Conservation (phyloP, 2,329 filamentous ascomycete genomes). For the Xylariales sp. region DNA sequence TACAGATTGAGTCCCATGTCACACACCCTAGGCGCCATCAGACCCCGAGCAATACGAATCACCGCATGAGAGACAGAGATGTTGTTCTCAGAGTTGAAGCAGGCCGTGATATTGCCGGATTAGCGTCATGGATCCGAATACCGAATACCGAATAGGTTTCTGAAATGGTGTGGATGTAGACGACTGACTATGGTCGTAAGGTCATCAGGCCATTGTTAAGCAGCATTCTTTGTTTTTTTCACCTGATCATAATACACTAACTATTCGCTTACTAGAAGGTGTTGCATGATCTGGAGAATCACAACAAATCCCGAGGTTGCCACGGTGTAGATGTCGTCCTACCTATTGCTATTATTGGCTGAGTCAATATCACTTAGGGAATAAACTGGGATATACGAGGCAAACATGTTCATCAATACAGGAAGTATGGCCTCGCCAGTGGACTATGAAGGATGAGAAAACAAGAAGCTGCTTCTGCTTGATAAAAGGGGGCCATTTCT, state of each 20-base stretch:
- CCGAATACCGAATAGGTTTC: background rate
- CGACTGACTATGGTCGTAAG: no score
- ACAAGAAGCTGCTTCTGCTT: background rate
- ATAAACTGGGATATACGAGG: background rate
- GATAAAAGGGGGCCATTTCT: background rate
- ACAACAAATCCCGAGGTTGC: background rate
- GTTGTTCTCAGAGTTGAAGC: background rate
- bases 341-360: background rate
- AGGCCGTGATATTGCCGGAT: background rate
- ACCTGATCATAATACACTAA: background rate
- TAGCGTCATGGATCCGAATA: background rate
- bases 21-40: no score
- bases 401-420: background rate
- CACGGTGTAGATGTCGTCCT: background rate
- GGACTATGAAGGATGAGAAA: background rate
- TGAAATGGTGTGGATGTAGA: no score
- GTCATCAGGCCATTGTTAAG: no score
- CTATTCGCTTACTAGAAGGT: constrained; percentile 5
- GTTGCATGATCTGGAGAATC: background rate
- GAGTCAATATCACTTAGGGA: background rate
- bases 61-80: background rate
- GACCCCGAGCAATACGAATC: background rate
- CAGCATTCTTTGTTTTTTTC: background rate
- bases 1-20: background rate
- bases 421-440: background rate